Base-by-base conservation (phyloP, 495 filamentous ascomycete genomes). In the Margaritispora aquatica region DNA sequence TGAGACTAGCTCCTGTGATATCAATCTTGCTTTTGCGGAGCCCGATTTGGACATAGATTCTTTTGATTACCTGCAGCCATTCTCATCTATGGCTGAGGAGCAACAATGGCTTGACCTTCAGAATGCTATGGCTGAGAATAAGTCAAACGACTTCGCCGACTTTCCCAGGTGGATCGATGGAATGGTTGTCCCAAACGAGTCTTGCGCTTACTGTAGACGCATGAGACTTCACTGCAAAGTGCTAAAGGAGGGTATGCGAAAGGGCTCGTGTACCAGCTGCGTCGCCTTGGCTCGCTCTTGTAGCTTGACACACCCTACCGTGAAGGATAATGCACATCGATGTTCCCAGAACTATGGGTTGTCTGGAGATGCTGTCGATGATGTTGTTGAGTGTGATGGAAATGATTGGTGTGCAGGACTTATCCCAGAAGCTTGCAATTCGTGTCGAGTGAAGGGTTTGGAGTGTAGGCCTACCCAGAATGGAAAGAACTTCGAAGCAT, bases 211-310 rank as follows among this genome's bases (percentile, higher is more conserved):
- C 62, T 95, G 90, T 69, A 75, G 78, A 31, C 70, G 77, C 13
- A 83, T 81, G 71, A 77, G 83, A 22, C 81, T 92, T 56, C 79
- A 91, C 61, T 95, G 89, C 76, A 91, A 91, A 71, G 74, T 85
- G 51, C 83, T 87, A 41, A 79, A 79, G 34, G 79, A 88, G 68
- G 86, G 87, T 72, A 77, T 79, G 55, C 80, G 86, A 68, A 80
- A 82, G 63, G 81, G 79, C 55, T 82, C 80, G 24, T 95, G 90
- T 71, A 90, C 87, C 2, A 85, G 86, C 61, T 95, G 90, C 67
- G 85, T 88, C 62, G 87, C 88, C 22, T 76, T 93, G 19, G 88
- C 83, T 46, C 80, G 86, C 47, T 77, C 62, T 55, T 76, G 20
- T 70, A 76, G 57, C 77, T 74, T 69, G 72, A 84, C 72, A 48